phyloP scores from a whole-genome alignment of 2,329 filamentous ascomycete species.

The Pyrenophora graminea region DNA sequence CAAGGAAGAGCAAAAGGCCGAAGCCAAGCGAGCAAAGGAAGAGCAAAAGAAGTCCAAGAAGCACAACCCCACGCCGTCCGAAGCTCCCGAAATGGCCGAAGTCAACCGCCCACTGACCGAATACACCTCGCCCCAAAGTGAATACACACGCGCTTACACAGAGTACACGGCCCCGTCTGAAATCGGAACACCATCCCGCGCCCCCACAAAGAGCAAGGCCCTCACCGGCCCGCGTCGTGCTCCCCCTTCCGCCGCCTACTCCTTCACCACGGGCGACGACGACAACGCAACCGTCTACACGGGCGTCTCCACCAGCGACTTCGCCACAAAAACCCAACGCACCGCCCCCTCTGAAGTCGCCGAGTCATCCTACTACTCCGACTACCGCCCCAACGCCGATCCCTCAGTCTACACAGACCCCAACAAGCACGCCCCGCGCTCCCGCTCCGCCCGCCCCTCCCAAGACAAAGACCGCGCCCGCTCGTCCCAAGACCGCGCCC shows the following conservation, averaged over 20 bases:
- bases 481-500: slow-evolving; percentile 18
- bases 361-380: slow-evolving; percentile 48
- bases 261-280: slow-evolving; percentile 56
- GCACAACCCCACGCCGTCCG: slow-evolving; percentile 34
- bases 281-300: slow-evolving; percentile 49
- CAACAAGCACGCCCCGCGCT: slow-evolving; percentile 26
- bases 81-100: slow-evolving; percentile 38
- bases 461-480: slow-evolving; percentile 12
- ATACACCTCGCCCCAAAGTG: slow-evolving; percentile 19
- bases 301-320: slow-evolving; percentile 46
- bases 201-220: slow-evolving; percentile 21
- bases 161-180: slow-evolving; percentile 39
- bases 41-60: slow-evolving; percentile 52
- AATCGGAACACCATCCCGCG: slow-evolving; percentile 18
- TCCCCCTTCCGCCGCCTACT: slow-evolving; percentile 50
- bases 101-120: slow-evolving; percentile 30
- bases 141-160: slow-evolving; percentile 31
- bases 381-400: slow-evolving; percentile 48
- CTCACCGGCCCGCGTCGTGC: slow-evolving; percentile 34
- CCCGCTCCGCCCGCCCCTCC: slow-evolving; percentile 24
- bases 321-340: slow-evolving; percentile 21
- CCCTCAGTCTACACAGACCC: slow-evolving; percentile 28
- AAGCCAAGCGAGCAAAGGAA: slow-evolving; percentile 45
- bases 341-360: slow-evolving; percentile 28
- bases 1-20: slow-evolving; percentile 48